Base-by-base conservation (phyloP, 2,329 filamentous ascomycete species). In the Diaporthe sp. region DNA sequence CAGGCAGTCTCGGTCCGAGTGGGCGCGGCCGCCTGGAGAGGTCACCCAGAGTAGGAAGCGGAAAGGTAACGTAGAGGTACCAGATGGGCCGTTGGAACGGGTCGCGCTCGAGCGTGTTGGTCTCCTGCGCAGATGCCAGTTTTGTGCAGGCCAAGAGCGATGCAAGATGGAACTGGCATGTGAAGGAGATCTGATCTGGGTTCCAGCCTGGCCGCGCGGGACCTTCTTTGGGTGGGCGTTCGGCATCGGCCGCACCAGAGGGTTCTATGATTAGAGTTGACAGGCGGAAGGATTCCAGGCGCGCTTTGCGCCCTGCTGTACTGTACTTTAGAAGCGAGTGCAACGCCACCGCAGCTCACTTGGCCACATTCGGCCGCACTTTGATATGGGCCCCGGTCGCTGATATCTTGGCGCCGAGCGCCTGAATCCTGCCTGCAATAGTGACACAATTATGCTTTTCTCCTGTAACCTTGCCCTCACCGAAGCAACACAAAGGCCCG, bases 201-300 rank as follows among this genome's bases (percentile, higher is more conserved):
- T 31, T 46, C 65, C 31, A 51, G 28, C 51, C 65, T 39, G 42
- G 42, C 22, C 19, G 42, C 25, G 61, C 34, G 49, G 44, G 44
- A 46, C 42, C 3, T n/a, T 25, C 25, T 31, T 28, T 65, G 19
- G 22, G 31, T 39, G 28, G 42, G 28, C 15, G 9, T 34, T 62
- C 70, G 62, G 62, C 44, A 51, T 49, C 62, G 28, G 44, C 62
- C 62, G 62, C 46, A 19, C 3, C 25, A 17, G 31, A 37, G n/a
- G 49, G 22, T 34, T 39, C 31, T 42, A 55, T 31, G 65, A 70
- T 39, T 55, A 55, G 65, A 70, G 46, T 70, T 70, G 49, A 70
- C 65, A 53, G 44, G 22, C 65, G n/a, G 49, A 37, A 70, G 65
- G 49, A 70, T 55, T 39, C 28, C 60, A 65, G 13, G 65, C 49